A percentile compares a stretch with the other conserved stretches of the same genome.
phyloP scores from a whole-genome alignment of 2,329 filamentous ascomycete species.

The Diplodia scrobiculata region DNA sequence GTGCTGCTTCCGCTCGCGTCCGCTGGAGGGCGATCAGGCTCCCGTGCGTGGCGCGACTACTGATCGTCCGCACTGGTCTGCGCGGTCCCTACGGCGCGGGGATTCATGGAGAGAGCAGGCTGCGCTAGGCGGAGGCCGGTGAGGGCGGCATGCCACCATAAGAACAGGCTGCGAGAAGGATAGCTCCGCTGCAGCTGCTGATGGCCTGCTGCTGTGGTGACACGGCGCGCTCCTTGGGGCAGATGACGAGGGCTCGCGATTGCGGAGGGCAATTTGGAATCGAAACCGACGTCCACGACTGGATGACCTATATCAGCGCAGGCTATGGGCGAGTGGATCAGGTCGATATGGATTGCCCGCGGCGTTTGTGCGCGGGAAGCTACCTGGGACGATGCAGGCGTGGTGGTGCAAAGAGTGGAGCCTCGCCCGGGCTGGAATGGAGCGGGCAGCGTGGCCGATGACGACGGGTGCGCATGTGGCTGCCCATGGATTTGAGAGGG shows the following conservation, averaged over 20 bases:
- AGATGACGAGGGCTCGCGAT: constrained; percentile 6
- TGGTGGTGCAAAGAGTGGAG: constrained; percentile 15
- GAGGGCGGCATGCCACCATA: neutral
- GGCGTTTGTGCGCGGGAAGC: constrained; percentile 19
- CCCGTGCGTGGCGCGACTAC: neutral
- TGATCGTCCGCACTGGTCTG: neutral
- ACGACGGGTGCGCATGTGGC: constrained; percentile 23
- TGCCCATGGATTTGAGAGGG: constrained; percentile 15
- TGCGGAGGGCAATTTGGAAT: constrained; percentile 20
- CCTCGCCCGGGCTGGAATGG: constrained; percentile 4
- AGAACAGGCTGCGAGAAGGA: constrained; percentile 7
- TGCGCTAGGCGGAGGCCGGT: neutral
- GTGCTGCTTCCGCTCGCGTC: too few species aligned
- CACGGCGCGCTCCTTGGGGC: neutral
- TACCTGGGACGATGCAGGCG: constrained; percentile 20
- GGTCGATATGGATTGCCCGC: neutral
- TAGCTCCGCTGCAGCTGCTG: neutral
- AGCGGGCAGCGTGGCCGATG: constrained; percentile 10
- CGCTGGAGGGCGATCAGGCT: neutral
- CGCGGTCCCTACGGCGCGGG: neutral
- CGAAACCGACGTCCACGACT: constrained; percentile 8
- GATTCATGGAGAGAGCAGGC: neutral
- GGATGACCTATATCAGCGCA: constrained; percentile 24
- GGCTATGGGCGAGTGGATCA: constrained; percentile 15
- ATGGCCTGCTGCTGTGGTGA: neutral